Percentiles rank a stretch among this genome's conserved stretches.
phyloP scores from a whole-genome alignment of 2,329 filamentous ascomycete species.

The Aspergillus pseudonomiae region DNA sequence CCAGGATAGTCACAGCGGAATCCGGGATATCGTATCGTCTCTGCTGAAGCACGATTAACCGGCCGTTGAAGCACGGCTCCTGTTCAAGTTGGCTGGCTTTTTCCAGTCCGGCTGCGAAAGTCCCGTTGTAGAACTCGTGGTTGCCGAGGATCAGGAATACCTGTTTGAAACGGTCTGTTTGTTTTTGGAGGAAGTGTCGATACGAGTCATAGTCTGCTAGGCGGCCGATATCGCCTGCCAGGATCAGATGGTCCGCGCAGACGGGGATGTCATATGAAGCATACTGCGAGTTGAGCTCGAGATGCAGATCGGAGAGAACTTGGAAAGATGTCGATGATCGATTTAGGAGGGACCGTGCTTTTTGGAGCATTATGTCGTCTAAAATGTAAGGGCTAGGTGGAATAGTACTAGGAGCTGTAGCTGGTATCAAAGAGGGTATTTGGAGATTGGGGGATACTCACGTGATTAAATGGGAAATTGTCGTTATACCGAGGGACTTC shows the following conservation, averaged over 20 bases:
- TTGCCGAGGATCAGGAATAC: constrained; percentile 33
- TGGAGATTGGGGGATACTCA: too few relatives aligned
- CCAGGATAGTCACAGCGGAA: constrained; percentile 53
- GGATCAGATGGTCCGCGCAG: constrained; percentile 25
- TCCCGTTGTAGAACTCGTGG: constrained; percentile 33
- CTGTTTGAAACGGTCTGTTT: constrained; percentile 21
- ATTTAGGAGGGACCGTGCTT: constrained; percentile 8
- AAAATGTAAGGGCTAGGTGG: background rate
- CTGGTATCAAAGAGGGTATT: too few relatives aligned
- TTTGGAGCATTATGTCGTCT: constrained; percentile 17
- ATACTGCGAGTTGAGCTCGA: constrained; percentile 33
- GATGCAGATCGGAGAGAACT: constrained; percentile 35
- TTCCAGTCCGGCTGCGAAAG: constrained; percentile 25
- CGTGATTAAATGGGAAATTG: too few relatives aligned
- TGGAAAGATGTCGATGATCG: constrained; percentile 23
- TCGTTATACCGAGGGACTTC: too few relatives aligned
- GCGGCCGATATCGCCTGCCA: constrained; percentile 30
- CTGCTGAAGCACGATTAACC: constrained; percentile 31
- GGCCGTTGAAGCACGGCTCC: constrained; percentile 30
- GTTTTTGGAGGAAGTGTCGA: constrained; percentile 27
- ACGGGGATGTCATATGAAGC: constrained; percentile 24
- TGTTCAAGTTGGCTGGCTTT: constrained; percentile 31
- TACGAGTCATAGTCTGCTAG: constrained; percentile 30
- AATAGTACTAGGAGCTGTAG: too few relatives aligned
- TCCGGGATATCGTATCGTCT: constrained; percentile 29